Percentiles rank a stretch among this genome's conserved stretches.
Conservation (phyloP, 2,329 filamentous ascomycete genomes). For the Tolypocladium amazonense region DNA sequence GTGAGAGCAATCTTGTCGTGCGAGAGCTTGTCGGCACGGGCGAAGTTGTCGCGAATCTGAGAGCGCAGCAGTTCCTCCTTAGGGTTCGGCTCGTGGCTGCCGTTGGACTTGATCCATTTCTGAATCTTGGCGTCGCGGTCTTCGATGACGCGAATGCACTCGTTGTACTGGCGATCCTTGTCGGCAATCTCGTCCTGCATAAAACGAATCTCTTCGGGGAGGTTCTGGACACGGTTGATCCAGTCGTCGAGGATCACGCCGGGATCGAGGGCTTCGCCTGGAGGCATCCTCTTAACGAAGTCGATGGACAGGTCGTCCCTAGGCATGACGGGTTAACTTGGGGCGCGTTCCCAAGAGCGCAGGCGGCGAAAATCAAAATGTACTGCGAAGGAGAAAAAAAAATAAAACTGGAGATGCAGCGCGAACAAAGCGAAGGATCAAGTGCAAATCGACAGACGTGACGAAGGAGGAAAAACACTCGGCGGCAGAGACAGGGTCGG, state of each 20-base stretch:
- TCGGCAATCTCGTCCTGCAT: slow-evolving; percentile 74
- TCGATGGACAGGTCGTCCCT: slow-evolving; percentile 65
- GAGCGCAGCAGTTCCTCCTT: slow-evolving; percentile 61
- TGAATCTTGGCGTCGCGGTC: slow-evolving; percentile 67
- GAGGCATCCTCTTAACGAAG: slow-evolving; percentile 56
- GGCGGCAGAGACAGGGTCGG: background rate
- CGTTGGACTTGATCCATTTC: slow-evolving; percentile 69
- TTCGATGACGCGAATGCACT: slow-evolving; percentile 57
- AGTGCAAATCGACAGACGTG: background rate
- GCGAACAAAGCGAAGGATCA: background rate
- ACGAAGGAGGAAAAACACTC: background rate
- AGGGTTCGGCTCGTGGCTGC: slow-evolving; percentile 62
- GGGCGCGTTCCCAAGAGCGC: slow-evolving; percentile 6
- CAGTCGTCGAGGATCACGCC: slow-evolving; percentile 70
- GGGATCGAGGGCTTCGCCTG: slow-evolving; percentile 50
- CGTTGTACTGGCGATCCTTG: slow-evolving; percentile 63
- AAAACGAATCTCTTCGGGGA: slow-evolving; percentile 74
- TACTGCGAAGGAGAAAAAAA: background rate
- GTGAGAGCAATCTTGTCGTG: slow-evolving; percentile 64
- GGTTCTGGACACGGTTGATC: slow-evolving; percentile 63
- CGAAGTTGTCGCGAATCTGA: slow-evolving; percentile 57
- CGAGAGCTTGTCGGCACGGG: slow-evolving; percentile 58
- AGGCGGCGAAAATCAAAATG: slow-evolving; percentile 10
- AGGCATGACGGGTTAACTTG: slow-evolving; percentile 54
- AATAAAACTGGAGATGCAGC: background rate